Evolutionary conservation across 2,329 filamentous ascomycete genomes (phyloP), one percentile per base, ranked within the genome.

Genomic region (Apiospora sp.): DNA sequence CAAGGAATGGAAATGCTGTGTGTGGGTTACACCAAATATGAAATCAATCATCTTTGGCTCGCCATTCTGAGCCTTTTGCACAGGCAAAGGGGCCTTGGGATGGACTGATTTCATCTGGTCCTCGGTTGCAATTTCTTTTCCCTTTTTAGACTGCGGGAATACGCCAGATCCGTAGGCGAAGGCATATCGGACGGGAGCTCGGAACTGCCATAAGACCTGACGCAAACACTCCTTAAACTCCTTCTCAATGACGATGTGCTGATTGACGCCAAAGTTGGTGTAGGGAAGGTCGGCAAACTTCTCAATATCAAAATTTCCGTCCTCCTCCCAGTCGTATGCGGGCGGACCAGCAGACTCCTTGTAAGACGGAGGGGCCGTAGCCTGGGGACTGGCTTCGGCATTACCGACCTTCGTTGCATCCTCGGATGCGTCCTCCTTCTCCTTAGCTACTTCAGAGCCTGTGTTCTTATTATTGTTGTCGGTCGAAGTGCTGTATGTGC

Each of bases 111-210:
- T 86, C 75, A 90, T 85, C 72, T 89, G 86, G 14, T 85, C 87
- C 69, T 89, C 88, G 34, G 90, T 86, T 69, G 91, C 85, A 74
- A 85, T 82, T 73, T 84, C 83, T 76, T 88, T 88, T 71, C 83
- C 80, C 73, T 82, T 85, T n/a, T 44, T 68, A 30, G 85, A 86
- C 81, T 99, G 96, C 0, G 95, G 92, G 79, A 99, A 99, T 13
- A 99, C 96, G 4, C 96, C 96, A 7, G 96, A 98, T 30, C 96
- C 96, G 80, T 99, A 99, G 1, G 96, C 96, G 82, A 99, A 98
- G 19, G 95, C 96, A 85, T 98, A 98, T 72, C 95, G 91, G 76
- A 99, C 97, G 0, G 96, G 96, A 0, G 96, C 96, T 70, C 92
- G 89, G 83, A 99, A 98, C 79, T 97, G 91, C 90, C 95, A 96